Conservation (phyloP, 2,329 filamentous ascomycete species). For the Calonectria naviculata region DNA sequence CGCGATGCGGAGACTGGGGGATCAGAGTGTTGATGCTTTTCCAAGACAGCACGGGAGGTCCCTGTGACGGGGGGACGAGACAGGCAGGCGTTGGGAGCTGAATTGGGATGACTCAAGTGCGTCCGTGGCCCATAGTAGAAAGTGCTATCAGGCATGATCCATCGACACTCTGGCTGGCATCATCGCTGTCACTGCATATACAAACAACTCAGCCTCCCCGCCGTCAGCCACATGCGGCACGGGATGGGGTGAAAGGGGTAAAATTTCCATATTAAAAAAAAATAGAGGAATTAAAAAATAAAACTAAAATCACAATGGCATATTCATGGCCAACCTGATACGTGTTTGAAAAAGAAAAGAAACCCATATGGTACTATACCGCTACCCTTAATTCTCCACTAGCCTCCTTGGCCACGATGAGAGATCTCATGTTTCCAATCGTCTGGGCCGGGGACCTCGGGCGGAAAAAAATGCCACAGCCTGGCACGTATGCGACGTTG, state of each 20-base stretch:
- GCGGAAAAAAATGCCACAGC: neutral
- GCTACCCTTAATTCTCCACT: conserved; percentile 3
- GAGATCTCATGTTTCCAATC: conserved; percentile 25
- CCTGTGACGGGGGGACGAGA: conserved; percentile 1
- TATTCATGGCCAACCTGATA: conserved; percentile 5
- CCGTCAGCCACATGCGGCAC: neutral
- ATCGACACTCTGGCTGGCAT: neutral
- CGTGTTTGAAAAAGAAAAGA: conserved; percentile 5
- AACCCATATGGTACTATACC: neutral
- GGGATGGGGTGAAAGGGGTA: no score
- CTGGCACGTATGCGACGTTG: neutral
- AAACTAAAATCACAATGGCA: neutral
- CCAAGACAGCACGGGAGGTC: conserved; percentile 8
- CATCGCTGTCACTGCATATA: neutral
- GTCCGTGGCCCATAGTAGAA: neutral
- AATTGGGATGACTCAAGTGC: neutral
- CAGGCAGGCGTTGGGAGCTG: neutral
- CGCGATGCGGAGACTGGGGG: neutral
- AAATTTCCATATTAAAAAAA: no score
- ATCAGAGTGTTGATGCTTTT: neutral
- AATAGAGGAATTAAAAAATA: neutral
- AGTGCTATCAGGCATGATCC: neutral
- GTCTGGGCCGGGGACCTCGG: conserved; percentile 7
- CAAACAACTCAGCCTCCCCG: neutral
- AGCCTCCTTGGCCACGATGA: conserved; percentile 13